Evolutionary conservation across 129 eudicot genomes (phyloP), one percentile per base, ranked within the genome.

Genomic region (Saussurea involucrata): DNA sequence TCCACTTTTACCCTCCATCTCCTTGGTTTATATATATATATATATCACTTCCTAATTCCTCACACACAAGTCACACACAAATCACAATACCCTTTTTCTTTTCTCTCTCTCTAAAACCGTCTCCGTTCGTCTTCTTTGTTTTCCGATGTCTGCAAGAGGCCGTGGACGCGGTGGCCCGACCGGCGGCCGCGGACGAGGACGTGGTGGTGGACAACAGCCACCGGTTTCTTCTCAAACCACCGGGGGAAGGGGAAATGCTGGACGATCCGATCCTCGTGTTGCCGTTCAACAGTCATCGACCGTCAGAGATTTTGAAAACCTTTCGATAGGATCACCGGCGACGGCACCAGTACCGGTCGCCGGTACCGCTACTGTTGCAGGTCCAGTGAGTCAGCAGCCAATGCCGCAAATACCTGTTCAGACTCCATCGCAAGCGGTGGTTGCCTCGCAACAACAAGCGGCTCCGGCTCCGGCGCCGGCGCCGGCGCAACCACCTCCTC

Each of bases 81-180:
- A 12, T 25, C 63, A 1, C 15, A 21, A 15, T 44, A 25, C 40
- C 13, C 40, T 15, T 6, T 49, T 18, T 13, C 33, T 3, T 13
- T 12, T 28, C 12, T 66, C 80, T 76, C 85, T 72, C 75, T 83
- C 71, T 5, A 44, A 69, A 76, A 77, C 71, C 64, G 80, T 15
- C 27, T 11, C 46, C 65, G 44, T 13, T 24, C 22, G 22, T 13
- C 6, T 13, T 4, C 60, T 17, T 6, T 3, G 9, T 61, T 64
- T 80, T 21, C 74, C 69, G 63, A 80, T 84, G 88, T 84, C 85
- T 0, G 86, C 79, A 4, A 72, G 89, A 29, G 85, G 85, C 20
- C 71, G 87, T 24, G 83, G 95, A 2, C 71, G 87, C 8, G 58
- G 74, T 8, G 88, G 81, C 32, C 69, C 82, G 12, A 21, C 24